phyloP scores from a whole-genome alignment of 1,284 basidiomycete species.

The Austroboletus novae-zelandiae region DNA sequence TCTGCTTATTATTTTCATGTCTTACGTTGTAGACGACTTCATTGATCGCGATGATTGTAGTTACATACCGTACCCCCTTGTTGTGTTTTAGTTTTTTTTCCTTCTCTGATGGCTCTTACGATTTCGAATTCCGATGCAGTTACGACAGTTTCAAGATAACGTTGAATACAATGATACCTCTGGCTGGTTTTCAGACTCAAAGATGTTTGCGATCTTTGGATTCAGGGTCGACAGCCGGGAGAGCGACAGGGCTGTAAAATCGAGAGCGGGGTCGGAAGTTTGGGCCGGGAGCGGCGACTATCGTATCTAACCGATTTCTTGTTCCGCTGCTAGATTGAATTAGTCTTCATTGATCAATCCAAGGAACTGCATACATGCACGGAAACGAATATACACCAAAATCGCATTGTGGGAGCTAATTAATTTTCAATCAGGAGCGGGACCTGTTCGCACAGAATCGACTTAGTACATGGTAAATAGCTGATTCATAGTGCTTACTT shows the following conservation, averaged over 20 bases:
- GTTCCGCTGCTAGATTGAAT: not conserved
- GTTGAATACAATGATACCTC: not conserved
- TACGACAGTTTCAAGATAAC: not conserved
- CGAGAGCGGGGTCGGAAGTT: too few species aligned
- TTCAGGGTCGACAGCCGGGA: too few species aligned
- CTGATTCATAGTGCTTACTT: too few species aligned
- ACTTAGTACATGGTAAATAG: not conserved
- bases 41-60: not conserved
- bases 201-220: too few species aligned
- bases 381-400: too few species aligned
- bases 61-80: not conserved
- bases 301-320: too few species aligned
- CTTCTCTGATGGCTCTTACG: not conserved
- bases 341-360: not conserved
- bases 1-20: not conserved
- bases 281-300: too few species aligned
- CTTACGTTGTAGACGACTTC: too few species aligned
- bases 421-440: too few species aligned
- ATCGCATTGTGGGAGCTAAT: too few species aligned
- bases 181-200: too few species aligned
- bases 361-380: not conserved
- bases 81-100: not conserved
- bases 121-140: not conserved
- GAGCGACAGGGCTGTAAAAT: too few species aligned
- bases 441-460: not conserved